phyloP scores from a whole-genome alignment of 768 basidiomycete species.

The Mycena epipterygia region DNA sequence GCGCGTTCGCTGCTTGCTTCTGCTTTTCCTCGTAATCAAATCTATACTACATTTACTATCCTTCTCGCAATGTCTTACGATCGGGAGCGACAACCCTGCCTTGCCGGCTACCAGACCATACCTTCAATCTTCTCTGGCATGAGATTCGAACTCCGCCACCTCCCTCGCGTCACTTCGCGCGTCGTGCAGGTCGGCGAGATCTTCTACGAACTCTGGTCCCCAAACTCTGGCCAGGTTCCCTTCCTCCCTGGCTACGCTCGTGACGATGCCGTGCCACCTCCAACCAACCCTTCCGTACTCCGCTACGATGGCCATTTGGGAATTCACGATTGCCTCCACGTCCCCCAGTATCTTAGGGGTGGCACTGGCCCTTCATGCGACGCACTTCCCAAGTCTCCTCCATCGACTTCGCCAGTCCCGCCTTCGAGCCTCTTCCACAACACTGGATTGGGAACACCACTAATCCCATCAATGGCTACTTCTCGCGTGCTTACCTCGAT shows the following conservation, averaged over 20 bases:
- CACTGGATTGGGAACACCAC: too few relatives aligned
- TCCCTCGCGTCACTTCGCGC: not conserved
- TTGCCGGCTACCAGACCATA: not conserved
- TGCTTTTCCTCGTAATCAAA: too few relatives aligned
- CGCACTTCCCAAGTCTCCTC: not conserved
- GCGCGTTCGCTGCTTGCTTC: too few relatives aligned
- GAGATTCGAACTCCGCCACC: not conserved
- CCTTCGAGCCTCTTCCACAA: too few relatives aligned
- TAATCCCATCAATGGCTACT: too few relatives aligned
- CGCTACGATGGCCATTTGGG: too few relatives aligned
- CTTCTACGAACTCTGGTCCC: not conserved
- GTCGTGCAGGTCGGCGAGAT: not conserved
- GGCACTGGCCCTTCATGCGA: constrained; percentile 2
- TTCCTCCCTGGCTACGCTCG: not conserved
- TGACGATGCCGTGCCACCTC: not conserved
- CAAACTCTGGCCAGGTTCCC: not conserved
- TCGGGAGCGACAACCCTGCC: not conserved
- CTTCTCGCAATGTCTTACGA: too few relatives aligned
- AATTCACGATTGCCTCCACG: not conserved
- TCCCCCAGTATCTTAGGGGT: not conserved
- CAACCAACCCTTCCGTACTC: not conserved
- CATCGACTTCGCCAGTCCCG: not conserved
- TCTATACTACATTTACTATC: too few relatives aligned
- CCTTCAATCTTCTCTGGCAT: not conserved
- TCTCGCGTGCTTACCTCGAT: too few relatives aligned